A percentile compares a stretch with the other conserved stretches of the same genome.
Evolutionary conservation across 805 yeast species (phyloP).

Genomic region (Suhomyces emberorum): DNA sequence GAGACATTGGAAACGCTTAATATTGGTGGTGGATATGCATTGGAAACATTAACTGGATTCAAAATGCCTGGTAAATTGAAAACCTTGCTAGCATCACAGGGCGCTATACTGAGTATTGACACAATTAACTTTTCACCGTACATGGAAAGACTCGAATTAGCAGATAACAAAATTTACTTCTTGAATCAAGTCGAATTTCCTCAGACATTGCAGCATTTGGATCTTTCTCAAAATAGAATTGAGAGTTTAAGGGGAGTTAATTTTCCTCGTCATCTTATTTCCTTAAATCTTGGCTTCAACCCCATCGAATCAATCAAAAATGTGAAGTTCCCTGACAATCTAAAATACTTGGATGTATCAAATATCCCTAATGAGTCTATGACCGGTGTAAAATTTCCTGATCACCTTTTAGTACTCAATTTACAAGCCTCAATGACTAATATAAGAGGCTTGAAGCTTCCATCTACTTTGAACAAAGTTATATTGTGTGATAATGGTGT

Average conservation of each 20-base stretch:
- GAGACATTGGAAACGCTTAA: conserved; percentile 36
- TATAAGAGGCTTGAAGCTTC: conserved; percentile 42
- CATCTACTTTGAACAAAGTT: conserved; percentile 26
- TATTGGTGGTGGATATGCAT: conserved; percentile 37
- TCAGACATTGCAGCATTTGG: conserved; percentile 23
- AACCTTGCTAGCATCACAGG: conserved; percentile 30
- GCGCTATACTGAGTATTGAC: conserved; percentile 34
- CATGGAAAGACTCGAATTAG: conserved; percentile 31
- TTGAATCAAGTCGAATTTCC: conserved; percentile 41
- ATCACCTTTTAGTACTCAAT: conserved; percentile 32
- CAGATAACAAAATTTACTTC: conserved; percentile 37
- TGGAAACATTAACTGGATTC: conserved; percentile 39
- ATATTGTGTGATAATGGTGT: conserved; percentile 40
- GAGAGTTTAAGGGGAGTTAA: conserved; percentile 36
- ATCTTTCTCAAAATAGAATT: conserved; percentile 38
- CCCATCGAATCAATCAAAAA: conserved; percentile 44
- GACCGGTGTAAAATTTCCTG: conserved; percentile 47
- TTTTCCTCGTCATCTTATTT: conserved; percentile 32
- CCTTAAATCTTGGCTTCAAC: conserved; percentile 32
- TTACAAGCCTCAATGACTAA: conserved; percentile 44
- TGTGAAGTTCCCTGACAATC: conserved; percentile 36
- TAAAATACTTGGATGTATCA: conserved; percentile 37
- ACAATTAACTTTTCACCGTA: conserved; percentile 32
- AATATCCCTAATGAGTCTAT: conserved; percentile 44
- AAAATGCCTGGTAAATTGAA: conserved; percentile 33